Evolutionary conservation across 202 grass and related monocot species (phyloP), one percentile per base, ranked within the genome.

Genomic region (Bolboschoenoplectus hybrid): DNA sequence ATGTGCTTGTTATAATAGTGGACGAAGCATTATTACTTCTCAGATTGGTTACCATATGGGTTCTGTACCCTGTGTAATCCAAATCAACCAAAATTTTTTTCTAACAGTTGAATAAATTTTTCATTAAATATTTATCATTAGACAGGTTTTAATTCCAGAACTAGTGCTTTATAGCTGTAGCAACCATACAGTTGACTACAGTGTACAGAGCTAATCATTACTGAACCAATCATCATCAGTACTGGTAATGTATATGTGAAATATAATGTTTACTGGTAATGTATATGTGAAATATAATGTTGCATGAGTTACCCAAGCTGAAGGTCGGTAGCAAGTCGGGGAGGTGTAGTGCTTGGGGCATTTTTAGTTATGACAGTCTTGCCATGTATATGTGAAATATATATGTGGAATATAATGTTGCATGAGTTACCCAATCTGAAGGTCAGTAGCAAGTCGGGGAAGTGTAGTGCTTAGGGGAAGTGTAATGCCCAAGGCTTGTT

Each of bases 1-100:
- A 79, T 79, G 35, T 57, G 72, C 19, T n/a, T 79, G 14, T 79
- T 79, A 55, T 76, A 76, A 55, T 55, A 58, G 13, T 55, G 49
- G 72, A 75, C 5, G 19, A 73, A 53, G 10, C 26, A 75, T 10
- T 75, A 46, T 35, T 52, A 9, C 10, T 35, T 49, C 45, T 49
- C 45, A 73, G 69, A 46, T 73, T 73, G 69, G 39, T 46, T 72
- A 26, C 69, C 9, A 49, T n/a, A 49, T 26, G 43, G 17, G 19
- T 50, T 43, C 44, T 73, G 17, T 50, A 49, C 69, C 69, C 41
- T 19, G 69, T 47, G 2, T 47, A 50, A 67, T 46, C 9, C n/a
- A 26, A 73, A 49, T 73, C 16, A 73, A 73, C 41, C 41, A 73
- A 20, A 4, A 1, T 5, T 9, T 19, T 69, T 56, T 40, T 57